These are phyloP conservation scores for Myriosclerotinia curreyana DNA, from an alignment of 2,329 filamentous ascomycete genomes.

Conservation along the genomic window DNA sequence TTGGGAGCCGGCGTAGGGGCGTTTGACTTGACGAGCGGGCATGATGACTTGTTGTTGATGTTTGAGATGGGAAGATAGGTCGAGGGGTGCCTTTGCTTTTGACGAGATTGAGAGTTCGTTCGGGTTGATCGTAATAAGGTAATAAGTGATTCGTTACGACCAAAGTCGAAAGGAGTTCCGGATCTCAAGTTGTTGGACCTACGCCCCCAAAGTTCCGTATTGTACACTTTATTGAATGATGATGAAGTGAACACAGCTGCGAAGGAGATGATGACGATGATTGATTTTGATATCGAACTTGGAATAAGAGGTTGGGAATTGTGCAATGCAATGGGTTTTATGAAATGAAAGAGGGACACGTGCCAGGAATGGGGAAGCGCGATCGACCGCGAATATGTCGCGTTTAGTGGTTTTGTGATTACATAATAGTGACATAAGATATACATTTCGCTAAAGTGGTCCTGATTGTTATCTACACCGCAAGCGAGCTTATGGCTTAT, in stretches of 20 bases:
- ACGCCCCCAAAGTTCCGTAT: not conserved
- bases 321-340: not conserved
- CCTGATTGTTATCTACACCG: no score
- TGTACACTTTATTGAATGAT: not conserved
- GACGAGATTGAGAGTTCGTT: not conserved
- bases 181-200: not conserved
- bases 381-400: conserved; percentile 7
- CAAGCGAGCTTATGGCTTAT: conserved; percentile 2
- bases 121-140: not conserved
- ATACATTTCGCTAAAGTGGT: not conserved
- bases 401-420: conserved; percentile 8
- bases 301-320: conserved; percentile 1
- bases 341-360: conserved; percentile 17
- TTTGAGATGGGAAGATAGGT: not conserved
- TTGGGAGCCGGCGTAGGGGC: conserved; percentile 61
- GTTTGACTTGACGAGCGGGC: conserved; percentile 46
- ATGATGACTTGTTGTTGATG: not conserved
- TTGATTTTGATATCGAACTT: not conserved
- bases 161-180: not conserved
- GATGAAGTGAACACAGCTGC: not conserved
- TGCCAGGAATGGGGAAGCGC: not conserved
- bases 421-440: not conserved
- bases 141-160: not conserved
- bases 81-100: not conserved
- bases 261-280: not conserved